Evolutionary conservation across 2,329 filamentous ascomycete genomes (phyloP).

Genomic region (Penicillium sp.): DNA sequence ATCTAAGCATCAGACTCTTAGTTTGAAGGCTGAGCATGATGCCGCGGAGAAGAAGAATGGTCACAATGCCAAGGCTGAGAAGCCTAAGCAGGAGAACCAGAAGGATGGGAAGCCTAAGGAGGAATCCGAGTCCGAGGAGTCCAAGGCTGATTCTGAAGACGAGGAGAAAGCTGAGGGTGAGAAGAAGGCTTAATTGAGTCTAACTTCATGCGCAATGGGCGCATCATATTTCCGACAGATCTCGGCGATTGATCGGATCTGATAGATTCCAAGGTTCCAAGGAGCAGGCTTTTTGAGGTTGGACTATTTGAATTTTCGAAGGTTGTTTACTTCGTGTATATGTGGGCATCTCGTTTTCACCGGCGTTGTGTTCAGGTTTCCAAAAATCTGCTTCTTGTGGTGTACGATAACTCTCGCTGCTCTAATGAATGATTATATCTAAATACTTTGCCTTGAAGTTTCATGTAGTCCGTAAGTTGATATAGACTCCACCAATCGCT

Average conservation of each 20-base stretch:
- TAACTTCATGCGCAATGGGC: not conserved
- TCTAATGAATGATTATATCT: slow-evolving; percentile 13
- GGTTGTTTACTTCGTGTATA: slow-evolving; percentile 8
- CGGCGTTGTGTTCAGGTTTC: slow-evolving; percentile 8
- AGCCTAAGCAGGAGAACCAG: slow-evolving; percentile 21
- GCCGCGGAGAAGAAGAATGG: slow-evolving; percentile 18
- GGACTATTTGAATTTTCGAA: slow-evolving; percentile 4
- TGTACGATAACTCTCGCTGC: slow-evolving; percentile 21
- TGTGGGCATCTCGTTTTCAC: slow-evolving; percentile 10
- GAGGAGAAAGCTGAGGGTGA: slow-evolving; percentile 15
- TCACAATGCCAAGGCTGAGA: slow-evolving; percentile 17
- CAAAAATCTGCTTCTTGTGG: slow-evolving; percentile 14
- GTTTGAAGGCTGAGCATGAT: slow-evolving; percentile 26
- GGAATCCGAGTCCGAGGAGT: slow-evolving; percentile 14
- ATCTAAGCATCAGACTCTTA: slow-evolving; percentile 40
- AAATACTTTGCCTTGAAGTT: not conserved
- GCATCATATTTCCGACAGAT: not conserved
- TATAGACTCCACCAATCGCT: not conserved
- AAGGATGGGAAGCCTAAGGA: slow-evolving; percentile 16
- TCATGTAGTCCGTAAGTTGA: not conserved
- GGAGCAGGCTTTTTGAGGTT: slow-evolving; percentile 4
- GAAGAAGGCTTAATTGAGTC: slow-evolving; percentile 1
- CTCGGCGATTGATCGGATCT: not conserved
- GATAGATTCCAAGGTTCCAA: not conserved
- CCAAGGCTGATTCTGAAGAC: slow-evolving; percentile 9